phyloP scores from a whole-genome alignment of 768 basidiomycete species.

The Termitomyces sp. region DNA sequence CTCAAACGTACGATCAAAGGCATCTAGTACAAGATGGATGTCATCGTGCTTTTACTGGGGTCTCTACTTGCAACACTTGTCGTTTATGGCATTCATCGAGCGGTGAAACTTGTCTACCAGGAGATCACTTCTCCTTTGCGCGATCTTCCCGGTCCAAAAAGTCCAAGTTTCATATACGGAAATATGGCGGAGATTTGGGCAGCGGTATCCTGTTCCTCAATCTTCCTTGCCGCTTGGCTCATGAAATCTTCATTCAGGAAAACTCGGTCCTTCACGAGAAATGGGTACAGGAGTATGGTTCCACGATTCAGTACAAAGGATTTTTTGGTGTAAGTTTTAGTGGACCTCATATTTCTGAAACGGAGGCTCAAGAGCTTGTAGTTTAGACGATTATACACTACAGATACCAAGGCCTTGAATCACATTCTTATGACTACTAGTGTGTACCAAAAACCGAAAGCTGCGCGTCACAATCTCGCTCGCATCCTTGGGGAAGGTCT shows the following conservation, averaged over 20 bases:
- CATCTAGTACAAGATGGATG: neutral
- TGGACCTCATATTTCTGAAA: conserved; percentile 34
- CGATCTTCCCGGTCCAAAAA: conserved; percentile 48
- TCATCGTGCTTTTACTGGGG: conserved; percentile 12
- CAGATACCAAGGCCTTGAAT: conserved; percentile 42
- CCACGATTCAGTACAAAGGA: conserved; percentile 13
- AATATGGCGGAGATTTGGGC: conserved; percentile 40
- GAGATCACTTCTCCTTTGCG: conserved; percentile 40
- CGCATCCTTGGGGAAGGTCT: conserved; percentile 39
- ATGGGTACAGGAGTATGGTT: conserved; percentile 15
- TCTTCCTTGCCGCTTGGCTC: neutral
- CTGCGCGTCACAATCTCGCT: conserved; percentile 29
- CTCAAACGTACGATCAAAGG: neutral
- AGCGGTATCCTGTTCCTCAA: conserved; percentile 25
- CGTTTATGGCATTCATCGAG: conserved; percentile 25
- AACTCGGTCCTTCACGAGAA: conserved; percentile 23
- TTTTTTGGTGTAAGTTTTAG: conserved; percentile 36
- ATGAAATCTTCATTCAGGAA: conserved; percentile 20
- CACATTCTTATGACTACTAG: conserved; percentile 57
- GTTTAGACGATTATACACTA: conserved; percentile 9
- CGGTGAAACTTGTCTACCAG: conserved; percentile 28
- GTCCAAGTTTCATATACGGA: conserved; percentile 40
- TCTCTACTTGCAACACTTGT: conserved; percentile 18
- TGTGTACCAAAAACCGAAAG: conserved; percentile 52
- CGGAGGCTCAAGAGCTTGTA: conserved; percentile 38